Base-by-base conservation (phyloP, 2,329 filamentous ascomycete genomes). In the Talaromyces sp. region DNA sequence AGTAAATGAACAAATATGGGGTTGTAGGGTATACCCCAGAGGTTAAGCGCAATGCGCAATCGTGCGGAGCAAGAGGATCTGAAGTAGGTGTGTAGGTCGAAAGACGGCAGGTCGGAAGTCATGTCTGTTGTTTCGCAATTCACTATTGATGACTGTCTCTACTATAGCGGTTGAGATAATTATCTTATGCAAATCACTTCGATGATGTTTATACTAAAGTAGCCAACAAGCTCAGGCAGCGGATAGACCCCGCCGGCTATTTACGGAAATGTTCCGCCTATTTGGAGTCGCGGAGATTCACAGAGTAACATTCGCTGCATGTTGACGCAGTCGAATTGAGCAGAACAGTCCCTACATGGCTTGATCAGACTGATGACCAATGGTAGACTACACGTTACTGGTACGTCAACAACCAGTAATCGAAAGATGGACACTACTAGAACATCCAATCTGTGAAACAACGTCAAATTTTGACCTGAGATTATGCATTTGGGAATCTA, bases 41-140 rank as follows among this genome's bases (percentile, higher is more conserved):
- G 77, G 63, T 84, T 77, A 1, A 87, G 77, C 11, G 85, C 85
- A 66, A 89, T 88, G 54, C 86, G 85, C 5, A 89, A 77, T 13
- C 87, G 84, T 0, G 83, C 86, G 0, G 86, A 85, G 76, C 86
- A 89, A 17, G 86, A 88, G 57, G 87, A 89, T 67, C 85, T 81
- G 75, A 85, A 88, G 77, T 87, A 89, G 67, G 81, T 84, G 77
- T 89, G 33, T 25, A 65, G 58, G 19, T 65, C 45, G 54, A 61
- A 66, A 27, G 43, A 61, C 7, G 61, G 59, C 22, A 52, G 33
- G 11, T 64, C 61, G 27, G 54, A 61, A 61, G 15, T 17, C 62
- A 62, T 67, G 27, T 35, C 35, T 45, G 50, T 13, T 37, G 11
- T 37, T 22, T 39, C 2, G n/a, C 17, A 13, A 7, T 37, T 15